Evolutionary conservation across 768 basidiomycete species (phyloP).

Genomic region (Solioccasus polychromus): DNA sequence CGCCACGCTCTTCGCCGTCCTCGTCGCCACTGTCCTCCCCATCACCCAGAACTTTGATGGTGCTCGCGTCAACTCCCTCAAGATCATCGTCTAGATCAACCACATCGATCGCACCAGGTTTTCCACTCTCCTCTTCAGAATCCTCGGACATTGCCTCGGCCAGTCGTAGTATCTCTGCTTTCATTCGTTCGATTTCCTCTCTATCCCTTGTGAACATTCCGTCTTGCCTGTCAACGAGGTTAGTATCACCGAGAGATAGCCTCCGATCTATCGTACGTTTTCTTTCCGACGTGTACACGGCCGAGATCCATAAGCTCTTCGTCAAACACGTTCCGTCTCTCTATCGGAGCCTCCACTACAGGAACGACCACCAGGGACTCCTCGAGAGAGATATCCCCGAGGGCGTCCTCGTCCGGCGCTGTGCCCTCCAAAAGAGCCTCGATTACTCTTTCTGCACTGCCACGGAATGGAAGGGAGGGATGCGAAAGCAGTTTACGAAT

Average conservation of each 20-base stretch:
- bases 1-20: slow-evolving; percentile 29
- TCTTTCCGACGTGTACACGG: slow-evolving; percentile 62
- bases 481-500: slow-evolving; percentile 55
- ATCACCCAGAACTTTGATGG: slow-evolving; percentile 54
- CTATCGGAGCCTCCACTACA: slow-evolving; percentile 25
- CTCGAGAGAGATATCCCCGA: slow-evolving; percentile 14
- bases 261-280: slow-evolving; percentile 42
- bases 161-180: slow-evolving; percentile 76
- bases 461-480: slow-evolving; percentile 45
- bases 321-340: slow-evolving; percentile 75
- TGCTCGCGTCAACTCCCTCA: slow-evolving; percentile 38
- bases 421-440: slow-evolving; percentile 75
- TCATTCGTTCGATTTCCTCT: slow-evolving; percentile 68
- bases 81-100: slow-evolving; percentile 55
- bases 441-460: slow-evolving; percentile 60
- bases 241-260: slow-evolving; percentile 2
- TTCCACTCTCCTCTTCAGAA: slow-evolving; percentile 56
- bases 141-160: slow-evolving; percentile 63
- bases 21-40: slow-evolving; percentile 48
- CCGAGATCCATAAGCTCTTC: slow-evolving; percentile 65
- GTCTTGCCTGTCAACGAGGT: slow-evolving; percentile 39
- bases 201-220: slow-evolving; percentile 53
- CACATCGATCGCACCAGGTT: slow-evolving; percentile 18
- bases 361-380: background rate
- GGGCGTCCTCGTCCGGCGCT: slow-evolving; percentile 42